Evolutionary conservation across 768 basidiomycete genomes (phyloP).

Genomic region (Gloeopeniophorella convolvens): DNA sequence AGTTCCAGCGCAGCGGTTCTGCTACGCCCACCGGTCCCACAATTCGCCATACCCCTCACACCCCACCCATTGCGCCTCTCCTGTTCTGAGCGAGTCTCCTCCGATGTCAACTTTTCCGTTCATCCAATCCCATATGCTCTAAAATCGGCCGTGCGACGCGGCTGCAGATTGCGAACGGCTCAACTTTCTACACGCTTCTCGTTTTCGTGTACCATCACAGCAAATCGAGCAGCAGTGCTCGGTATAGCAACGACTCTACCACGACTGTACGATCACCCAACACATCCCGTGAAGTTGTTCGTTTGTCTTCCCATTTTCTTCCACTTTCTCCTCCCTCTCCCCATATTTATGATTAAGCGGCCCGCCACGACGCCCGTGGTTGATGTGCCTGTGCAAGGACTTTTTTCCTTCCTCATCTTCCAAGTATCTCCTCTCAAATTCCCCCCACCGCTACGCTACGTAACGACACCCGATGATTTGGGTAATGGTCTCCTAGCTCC

Average conservation of each 20-base stretch:
- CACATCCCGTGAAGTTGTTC: not conserved
- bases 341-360: conserved; percentile 18
- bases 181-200: not conserved
- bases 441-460: conserved; percentile 3
- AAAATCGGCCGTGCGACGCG: conserved; percentile 12
- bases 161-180: not conserved
- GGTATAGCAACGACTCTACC: conserved; percentile 7
- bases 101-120: not conserved
- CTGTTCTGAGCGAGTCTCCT: not conserved
- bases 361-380: conserved; percentile 10
- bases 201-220: conserved; percentile 5
- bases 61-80: conserved; percentile 11
- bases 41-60: not conserved
- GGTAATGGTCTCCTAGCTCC: not conserved
- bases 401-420: not conserved
- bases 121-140: not conserved
- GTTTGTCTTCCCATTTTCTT: not conserved
- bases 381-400: conserved; percentile 14
- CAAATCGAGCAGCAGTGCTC: conserved; percentile 1
- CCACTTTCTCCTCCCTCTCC: not conserved
- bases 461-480: not conserved
- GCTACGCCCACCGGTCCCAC: conserved; percentile 14
- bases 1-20: conserved; percentile 16
- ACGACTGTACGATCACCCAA: conserved; percentile 17
- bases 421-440: not conserved